Evolutionary conservation across 805 yeast species (phyloP), one percentile per base, ranked within the genome.

Genomic region (Schwanniomyces occidentalis): DNA sequence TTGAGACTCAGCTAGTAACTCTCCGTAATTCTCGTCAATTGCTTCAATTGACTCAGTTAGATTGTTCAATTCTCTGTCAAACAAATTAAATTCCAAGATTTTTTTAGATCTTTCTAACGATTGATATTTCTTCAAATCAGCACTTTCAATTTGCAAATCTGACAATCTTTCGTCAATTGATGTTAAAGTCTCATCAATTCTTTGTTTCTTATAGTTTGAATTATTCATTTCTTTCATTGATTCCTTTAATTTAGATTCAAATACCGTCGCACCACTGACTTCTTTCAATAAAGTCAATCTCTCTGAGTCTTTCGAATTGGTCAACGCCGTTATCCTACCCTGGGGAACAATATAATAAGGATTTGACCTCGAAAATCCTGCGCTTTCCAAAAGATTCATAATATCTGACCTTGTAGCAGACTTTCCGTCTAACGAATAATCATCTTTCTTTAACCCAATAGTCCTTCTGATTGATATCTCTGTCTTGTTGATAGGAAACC

Each of bases 271-370:
- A 13, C 99, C 99, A 19, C 96, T 93, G 21, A 91, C 96, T 51
- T 89, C 96, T 46, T 91, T 89, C 46, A 93, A 65, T 24, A 90
- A 63, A 22, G 76, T 73, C 33, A 91, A 68, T 41, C 97, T 75
- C 52, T 90, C 96, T 3, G 76, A 53, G 53, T 89, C 96, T 48
- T 85, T 85, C 0, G 96, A 91, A 52, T 88, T 88, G 0, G 98
- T 91, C 40, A 93, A 69, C 0, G 85, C 73, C 1, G 96, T 84
- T 48, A 93, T 87, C 48, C 86, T 73, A 14, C 99, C 99, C 61
- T 93, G 99, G 0, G 99, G 98, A 4, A 93, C 98, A 47, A 93
- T 91, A 56, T 91, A 91, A 59, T 90, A 91, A 1, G 97, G 96
- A 45, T 89, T 90, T 5, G 88, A 79, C 41, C 85, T 74, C 0